Evolutionary conservation across 306 rosid species (phyloP), one percentile per base, ranked within the genome.

Genomic region (Mimosa pudica): DNA sequence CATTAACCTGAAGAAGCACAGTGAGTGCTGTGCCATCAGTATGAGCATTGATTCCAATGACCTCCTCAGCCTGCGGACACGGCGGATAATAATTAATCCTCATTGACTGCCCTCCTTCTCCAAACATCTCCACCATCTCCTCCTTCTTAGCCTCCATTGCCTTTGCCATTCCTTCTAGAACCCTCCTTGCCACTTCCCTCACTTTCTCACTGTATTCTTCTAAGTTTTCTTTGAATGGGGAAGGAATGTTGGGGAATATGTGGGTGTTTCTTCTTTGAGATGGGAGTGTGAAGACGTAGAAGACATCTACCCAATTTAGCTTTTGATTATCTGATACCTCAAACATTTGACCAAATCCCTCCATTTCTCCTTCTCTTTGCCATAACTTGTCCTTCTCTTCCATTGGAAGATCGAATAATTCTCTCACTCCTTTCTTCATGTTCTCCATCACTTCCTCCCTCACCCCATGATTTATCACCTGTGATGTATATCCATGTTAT

Each of bases 371-470:
- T 55, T 47, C n/a, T 32, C 18, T 67, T 41, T 67, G 75, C 84
- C 75, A 41, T 30, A 80, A n/a, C 61, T 65, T 65, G 38, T 66
- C 45, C 68, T 80, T 80, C 70, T 80, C 84, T 33, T 80, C 75
- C 69, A 42, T 67, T 6, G 52, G 18, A 10, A 87, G 88, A 79
- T 87, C 74, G 79, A 87, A 87, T 3, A 84, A 42, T 62, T 79
- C 86, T 76, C 62, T 4, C 24, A 67, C 77, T 17, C 84, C 88
- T 32, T 0, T 52, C 82, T 87, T 84, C 71, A 87, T 67, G 17
- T 79, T 73, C 38, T 87, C 88, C 54, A 84, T 20, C 66, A 87
- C 18, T 57, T 10, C 5, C 0, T 4, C 9, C 1, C 24, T 68
- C 54, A 68, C 73, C 10, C 73, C 73, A 18, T 68, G 73, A 18